Percentiles rank a stretch among this genome's conserved stretches.
Evolutionary conservation across 352 stramenopile genomes (phyloP).

Genomic region (Peronospora tabacina): DNA sequence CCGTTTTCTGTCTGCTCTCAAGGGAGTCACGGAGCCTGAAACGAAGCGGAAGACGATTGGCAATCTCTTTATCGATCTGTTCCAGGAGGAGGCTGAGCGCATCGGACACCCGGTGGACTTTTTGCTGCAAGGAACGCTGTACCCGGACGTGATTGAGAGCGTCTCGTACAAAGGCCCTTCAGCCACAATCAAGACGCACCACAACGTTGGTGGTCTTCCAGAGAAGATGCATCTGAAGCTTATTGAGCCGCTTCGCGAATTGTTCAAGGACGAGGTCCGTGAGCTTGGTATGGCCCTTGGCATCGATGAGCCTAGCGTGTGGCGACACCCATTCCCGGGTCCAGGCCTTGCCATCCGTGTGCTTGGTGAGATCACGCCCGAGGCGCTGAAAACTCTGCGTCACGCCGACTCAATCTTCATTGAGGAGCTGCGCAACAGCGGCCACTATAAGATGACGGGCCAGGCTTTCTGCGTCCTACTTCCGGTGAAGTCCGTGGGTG

Average conservation of each 20-base stretch:
- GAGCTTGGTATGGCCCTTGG: conserved; percentile 95
- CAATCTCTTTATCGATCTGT: conserved; percentile 98
- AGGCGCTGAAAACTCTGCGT: conserved; percentile 93
- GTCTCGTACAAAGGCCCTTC: conserved; percentile 97
- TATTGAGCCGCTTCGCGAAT: conserved; percentile 97
- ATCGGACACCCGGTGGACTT: conserved; percentile 88
- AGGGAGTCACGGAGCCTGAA: conserved; percentile 95
- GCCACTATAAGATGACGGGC: conserved; percentile 97
- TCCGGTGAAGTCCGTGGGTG: conserved; percentile 95
- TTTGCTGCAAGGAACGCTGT: conserved; percentile 97
- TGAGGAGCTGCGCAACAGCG: conserved; percentile 92
- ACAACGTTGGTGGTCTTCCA: conserved; percentile 98
- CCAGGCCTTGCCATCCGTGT: conserved; percentile 97
- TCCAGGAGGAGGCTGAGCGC: conserved; percentile 87
- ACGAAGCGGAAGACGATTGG: conserved; percentile 99
- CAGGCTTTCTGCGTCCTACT: conserved; percentile 98
- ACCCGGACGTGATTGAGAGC: conserved; percentile 99
- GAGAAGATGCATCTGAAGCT: conserved; percentile 98
- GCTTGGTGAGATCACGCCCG: conserved; percentile 93
- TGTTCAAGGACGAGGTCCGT: conserved; percentile 99
- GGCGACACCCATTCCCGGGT: conserved; percentile 98
- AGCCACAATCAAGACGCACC: conserved; percentile 99
- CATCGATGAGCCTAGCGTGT: conserved; percentile 96
- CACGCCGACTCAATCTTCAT: conserved; percentile 98
- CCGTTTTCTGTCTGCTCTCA: conserved; percentile 91